Percentiles rank a stretch among this genome's conserved stretches.
phyloP scores from a whole-genome alignment of 257 asterid genomes.

The Fraxinus pennsylvanica region DNA sequence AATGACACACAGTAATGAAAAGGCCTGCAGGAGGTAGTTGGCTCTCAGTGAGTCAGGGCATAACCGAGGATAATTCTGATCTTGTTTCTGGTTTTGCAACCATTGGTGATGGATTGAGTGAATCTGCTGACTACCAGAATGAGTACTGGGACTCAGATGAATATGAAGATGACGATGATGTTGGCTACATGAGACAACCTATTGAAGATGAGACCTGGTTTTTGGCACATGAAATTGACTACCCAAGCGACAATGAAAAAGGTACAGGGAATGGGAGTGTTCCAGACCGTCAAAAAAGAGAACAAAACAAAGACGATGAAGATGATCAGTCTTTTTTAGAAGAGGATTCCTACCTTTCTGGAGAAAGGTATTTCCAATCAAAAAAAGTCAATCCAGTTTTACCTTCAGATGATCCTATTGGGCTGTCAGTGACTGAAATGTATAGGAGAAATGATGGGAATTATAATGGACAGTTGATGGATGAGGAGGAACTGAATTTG shows the following conservation, averaged over 20 bases:
- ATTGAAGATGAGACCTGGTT: slow-evolving; percentile 98
- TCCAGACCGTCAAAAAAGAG: slow-evolving; percentile 76
- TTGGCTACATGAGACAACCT: slow-evolving; percentile 96
- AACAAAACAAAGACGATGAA: slow-evolving; percentile 66
- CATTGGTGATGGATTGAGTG: slow-evolving; percentile 50
- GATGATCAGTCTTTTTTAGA: slow-evolving; percentile 87
- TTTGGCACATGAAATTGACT: slow-evolving; percentile 96
- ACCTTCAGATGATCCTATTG: slow-evolving; percentile 57
- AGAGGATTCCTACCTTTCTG: slow-evolving; percentile 89
- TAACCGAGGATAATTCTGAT: slow-evolving; percentile 91
- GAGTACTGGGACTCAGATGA: slow-evolving; percentile 98
- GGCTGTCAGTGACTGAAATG: slow-evolving; percentile 46
- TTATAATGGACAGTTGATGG: slow-evolving; percentile 90
- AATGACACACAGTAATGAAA: slow-evolving; percentile 55
- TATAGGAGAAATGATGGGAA: slow-evolving; percentile 48
- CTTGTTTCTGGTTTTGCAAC: slow-evolving; percentile 96
- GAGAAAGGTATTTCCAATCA: slow-evolving; percentile 70
- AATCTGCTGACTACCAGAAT: slow-evolving; percentile 80
- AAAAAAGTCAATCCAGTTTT: slow-evolving; percentile 56
- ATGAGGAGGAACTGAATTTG: slow-evolving; percentile 78
- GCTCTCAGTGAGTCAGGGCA: slow-evolving; percentile 96
- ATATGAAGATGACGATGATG: slow-evolving; percentile 94
- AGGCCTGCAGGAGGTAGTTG: slow-evolving; percentile 70
- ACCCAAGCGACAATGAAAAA: slow-evolving; percentile 95
- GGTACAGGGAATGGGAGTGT: slow-evolving; percentile 76